Conservation (phyloP, 768 basidiomycete species). For the Boletus patriciae region DNA sequence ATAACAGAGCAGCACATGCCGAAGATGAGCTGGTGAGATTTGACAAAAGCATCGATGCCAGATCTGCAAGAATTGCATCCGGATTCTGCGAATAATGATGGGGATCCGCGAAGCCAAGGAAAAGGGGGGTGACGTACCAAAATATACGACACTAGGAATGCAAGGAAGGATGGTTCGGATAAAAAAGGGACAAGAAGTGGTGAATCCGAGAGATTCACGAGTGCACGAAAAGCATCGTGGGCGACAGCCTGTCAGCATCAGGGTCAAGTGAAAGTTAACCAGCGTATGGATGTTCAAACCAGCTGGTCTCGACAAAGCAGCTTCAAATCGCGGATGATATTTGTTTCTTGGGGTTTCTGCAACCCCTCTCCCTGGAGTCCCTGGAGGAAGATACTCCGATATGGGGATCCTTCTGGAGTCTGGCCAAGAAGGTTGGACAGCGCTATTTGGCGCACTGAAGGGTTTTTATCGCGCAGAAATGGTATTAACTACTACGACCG, state of each 20-base stretch:
- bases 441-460: constrained; percentile 84
- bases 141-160: constrained; percentile 86
- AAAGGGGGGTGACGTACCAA: constrained; percentile 55
- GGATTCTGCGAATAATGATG: constrained; percentile 59
- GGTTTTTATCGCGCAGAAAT: constrained; percentile 85
- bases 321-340: constrained; percentile 78
- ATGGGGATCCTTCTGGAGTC: constrained; percentile 66
- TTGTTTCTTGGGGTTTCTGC: constrained; percentile 59
- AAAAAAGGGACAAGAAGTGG: constrained; percentile 63
- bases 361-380: constrained; percentile 59
- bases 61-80: constrained; percentile 87
- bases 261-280: constrained; percentile 17
- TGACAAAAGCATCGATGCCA: constrained; percentile 97
- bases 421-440: constrained; percentile 81
- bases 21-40: constrained; percentile 80
- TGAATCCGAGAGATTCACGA: constrained; percentile 92
- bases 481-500: constrained; percentile 60
- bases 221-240: constrained; percentile 91
- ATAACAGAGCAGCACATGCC: constrained; percentile 62
- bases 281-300: constrained; percentile 42
- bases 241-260: constrained; percentile 64
- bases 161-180: constrained; percentile 70
- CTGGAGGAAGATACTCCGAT: constrained; percentile 74
- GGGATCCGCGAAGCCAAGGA: constrained; percentile 3
- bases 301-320: constrained; percentile 86